Evolutionary conservation across 169 alveolate species (phyloP), one percentile per base, ranked within the genome.

Genomic region (Eimeria sp.): DNA sequence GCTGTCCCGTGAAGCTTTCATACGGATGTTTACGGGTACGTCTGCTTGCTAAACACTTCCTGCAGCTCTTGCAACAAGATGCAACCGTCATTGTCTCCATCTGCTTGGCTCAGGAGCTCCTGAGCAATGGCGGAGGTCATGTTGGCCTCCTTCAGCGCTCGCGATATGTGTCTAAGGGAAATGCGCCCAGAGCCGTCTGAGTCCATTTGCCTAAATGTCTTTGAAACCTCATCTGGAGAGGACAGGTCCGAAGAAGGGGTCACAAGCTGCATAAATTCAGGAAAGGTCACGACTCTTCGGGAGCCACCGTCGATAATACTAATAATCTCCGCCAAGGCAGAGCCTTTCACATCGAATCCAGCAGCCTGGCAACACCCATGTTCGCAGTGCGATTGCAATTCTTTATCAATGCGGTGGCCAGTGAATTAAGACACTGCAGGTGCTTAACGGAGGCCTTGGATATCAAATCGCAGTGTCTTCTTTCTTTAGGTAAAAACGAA

Each of bases 181-280:
- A 85, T 85, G 43, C 93, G 93, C 43, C 93, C 93, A 8, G 93
- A 62, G 93, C 52, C 20, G 52, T 85, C 93, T 13, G 93, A 64
- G 43, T 85, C 93, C 93, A 85, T 85, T 64, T 85, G 93, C 82
- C 25, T 54, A 52, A 85, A 85, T 0, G 93, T 85, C 71, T 85
- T 85, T 25, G 62, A 54, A 33, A 85, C 93, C 93, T 85, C 93
- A 33, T 85, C 93, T 3, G 93, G 93, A 27, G 93, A 85, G 37
- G 93, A 85, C 18, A 64, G 64, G 80, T 85, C 93, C 30, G 80
- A 60, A 33, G 93, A 85, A 6, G 93, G 93, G 37, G 93, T 85
- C 62, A 85, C 93, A 8, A 85, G 93, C 93, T 85, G 82, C 93
- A 85, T 85, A 62, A 85, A 85, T 85, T 85, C 93, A 40, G 93